Percentiles rank a stretch among this genome's conserved stretches.
These are phyloP conservation scores for Psilocybe subaeruginosa DNA, from an alignment of 768 basidiomycete genomes.

Conservation along the genomic window DNA sequence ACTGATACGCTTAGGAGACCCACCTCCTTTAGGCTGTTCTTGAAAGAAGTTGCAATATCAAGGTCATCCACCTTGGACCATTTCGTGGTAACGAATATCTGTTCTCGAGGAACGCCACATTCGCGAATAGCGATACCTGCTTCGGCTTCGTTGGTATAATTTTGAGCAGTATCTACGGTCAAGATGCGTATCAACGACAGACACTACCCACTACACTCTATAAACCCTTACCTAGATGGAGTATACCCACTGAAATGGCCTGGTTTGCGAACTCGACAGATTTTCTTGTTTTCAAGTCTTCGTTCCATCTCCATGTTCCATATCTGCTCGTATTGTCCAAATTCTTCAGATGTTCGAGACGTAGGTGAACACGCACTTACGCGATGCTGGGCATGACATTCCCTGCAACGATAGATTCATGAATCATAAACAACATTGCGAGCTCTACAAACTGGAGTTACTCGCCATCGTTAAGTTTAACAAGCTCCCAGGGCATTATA, in stretches of 20 bases:
- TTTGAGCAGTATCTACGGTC: slow-evolving; percentile 57
- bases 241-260: slow-evolving; percentile 61
- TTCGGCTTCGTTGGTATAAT: slow-evolving; percentile 61
- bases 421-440: neutral
- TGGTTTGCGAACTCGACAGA: slow-evolving; percentile 60
- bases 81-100: slow-evolving; percentile 69
- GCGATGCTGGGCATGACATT: slow-evolving; percentile 54
- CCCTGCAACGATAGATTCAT: slow-evolving; percentile 30
- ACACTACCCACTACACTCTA: neutral
- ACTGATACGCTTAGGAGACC: slow-evolving; percentile 12
- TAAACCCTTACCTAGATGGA: slow-evolving; percentile 53
- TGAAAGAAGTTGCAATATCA: slow-evolving; percentile 55
- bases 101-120: slow-evolving; percentile 53
- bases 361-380: slow-evolving; percentile 9
- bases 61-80: slow-evolving; percentile 53
- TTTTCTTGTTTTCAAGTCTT: slow-evolving; percentile 51
- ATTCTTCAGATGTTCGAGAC: neutral
- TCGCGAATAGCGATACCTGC: slow-evolving; percentile 55
- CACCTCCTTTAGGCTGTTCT: slow-evolving; percentile 58
- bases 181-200: neutral
- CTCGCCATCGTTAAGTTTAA: slow-evolving; percentile 59
- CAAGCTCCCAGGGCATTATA: slow-evolving; percentile 57
- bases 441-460: neutral
- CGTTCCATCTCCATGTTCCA: slow-evolving; percentile 55
- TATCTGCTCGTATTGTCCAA: slow-evolving; percentile 31